Evolutionary conservation across 306 rosid species (phyloP).

Genomic region (Coriaria nepalensis): DNA sequence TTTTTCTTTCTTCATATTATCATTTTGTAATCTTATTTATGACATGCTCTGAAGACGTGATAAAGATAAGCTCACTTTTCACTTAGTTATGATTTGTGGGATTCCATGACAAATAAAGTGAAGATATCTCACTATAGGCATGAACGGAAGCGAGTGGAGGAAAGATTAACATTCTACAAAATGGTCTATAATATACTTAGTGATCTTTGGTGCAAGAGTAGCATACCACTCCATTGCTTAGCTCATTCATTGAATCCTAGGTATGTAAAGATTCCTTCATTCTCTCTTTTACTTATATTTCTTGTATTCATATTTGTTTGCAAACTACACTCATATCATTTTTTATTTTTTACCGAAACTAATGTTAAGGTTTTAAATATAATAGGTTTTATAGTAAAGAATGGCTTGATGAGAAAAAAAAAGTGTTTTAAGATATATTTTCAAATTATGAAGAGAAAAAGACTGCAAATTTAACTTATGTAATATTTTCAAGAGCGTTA

Average conservation of each 20-base stretch:
- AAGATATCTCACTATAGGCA: neutral
- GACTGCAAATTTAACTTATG: no score
- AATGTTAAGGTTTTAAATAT: no score
- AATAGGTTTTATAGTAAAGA: no score
- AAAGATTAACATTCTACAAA: neutral
- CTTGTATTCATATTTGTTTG: no score
- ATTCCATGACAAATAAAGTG: slow-evolving; percentile 3
- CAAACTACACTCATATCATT: no score
- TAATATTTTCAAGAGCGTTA: no score
- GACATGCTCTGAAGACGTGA: neutral
- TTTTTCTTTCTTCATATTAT: neutral
- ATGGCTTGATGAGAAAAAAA: no score
- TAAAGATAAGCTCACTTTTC: neutral
- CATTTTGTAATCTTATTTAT: neutral
- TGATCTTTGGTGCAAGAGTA: neutral
- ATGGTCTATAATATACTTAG: neutral
- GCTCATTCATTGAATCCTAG: neutral
- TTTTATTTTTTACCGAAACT: no score
- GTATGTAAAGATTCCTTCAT: neutral
- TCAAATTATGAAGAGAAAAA: no score
- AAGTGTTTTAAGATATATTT: no score
- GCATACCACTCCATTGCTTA: neutral
- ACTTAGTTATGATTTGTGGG: slow-evolving; percentile 7
- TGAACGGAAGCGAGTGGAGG: no score
- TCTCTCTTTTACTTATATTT: no score